Evolutionary conservation across 2,329 filamentous ascomycete species (phyloP).

Genomic region (Colletotrichum sp.): DNA sequence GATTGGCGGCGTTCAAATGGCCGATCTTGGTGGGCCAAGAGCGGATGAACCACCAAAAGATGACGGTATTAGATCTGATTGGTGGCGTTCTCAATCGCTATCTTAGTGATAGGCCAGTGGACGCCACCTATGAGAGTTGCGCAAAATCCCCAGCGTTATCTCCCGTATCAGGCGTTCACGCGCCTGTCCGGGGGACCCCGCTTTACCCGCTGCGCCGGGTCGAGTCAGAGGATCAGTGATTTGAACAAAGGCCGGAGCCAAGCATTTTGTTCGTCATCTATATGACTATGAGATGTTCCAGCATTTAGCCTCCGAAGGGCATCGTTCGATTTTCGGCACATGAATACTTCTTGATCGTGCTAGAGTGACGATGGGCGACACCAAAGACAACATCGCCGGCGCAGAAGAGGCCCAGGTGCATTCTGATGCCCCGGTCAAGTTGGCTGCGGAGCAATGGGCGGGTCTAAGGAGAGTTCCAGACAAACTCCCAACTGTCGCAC

Average conservation of each 20-base stretch:
- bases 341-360: neutral
- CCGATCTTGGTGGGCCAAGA: neutral
- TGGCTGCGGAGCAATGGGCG: neutral
- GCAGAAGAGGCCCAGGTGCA: neutral
- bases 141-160: constrained; percentile 23
- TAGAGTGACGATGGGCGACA: neutral
- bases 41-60: neutral
- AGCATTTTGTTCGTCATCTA: neutral
- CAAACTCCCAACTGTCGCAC: constrained; percentile 29
- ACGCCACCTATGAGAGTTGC: constrained; percentile 25
- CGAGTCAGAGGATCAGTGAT: neutral
- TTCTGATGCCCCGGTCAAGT: neutral
- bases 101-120: neutral
- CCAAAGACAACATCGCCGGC: constrained; percentile 8
- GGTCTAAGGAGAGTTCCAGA: constrained; percentile 29
- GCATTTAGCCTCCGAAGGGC: too few species aligned
- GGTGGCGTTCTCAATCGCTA: neutral
- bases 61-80: neutral
- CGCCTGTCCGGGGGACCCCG: neutral
- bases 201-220: neutral
- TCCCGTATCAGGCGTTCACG: constrained; percentile 1
- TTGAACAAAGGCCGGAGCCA: neutral
- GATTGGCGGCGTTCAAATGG: constrained; percentile 9
- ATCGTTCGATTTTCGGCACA: neutral
- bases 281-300: neutral